Base-by-base conservation (phyloP, 257 asterid genomes). In the Solanum peruvianum region DNA sequence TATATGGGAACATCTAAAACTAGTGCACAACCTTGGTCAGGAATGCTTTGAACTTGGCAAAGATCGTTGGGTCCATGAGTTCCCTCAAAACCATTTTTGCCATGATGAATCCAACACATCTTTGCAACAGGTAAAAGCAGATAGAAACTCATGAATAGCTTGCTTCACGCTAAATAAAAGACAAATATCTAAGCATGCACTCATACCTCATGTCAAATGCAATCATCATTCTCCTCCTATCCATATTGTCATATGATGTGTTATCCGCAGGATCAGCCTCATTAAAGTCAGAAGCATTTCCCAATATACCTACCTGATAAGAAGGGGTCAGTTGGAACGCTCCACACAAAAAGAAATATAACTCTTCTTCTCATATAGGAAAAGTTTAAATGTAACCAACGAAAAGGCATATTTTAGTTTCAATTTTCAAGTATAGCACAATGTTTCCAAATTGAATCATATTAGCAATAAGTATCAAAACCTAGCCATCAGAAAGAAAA, bases 141-240 rank as follows among this genome's bases (percentile, higher is more conserved):
- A 80, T 67, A 9, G 83, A 16, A 85, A 67, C 9, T 85, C 81
- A 27, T 85, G 29, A 85, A 39, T 76, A 71, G 66, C 47, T 84
- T 82, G 84, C 82, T 83, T 82, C 75, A 64, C 81, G 88, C 62
- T 49, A 80, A 83, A 73, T 85, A 25, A 85, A 88, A 82, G 86
- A 71, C 44, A 83, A 77, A 70, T 64, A 71, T 78, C 35, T 62
- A 69, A 42, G 62, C 71, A 78, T 45, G 83, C 76, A 52, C 80
- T 23, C 88, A 85, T 89, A 95, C 99, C 99, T 96, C 98, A 96
- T 94, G 89, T 96, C 99, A 92, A 96, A 96, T 78, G 97, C 98
- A 87, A 95, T 96, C 98, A 96, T 96, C 98, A 95, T 93, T 87
- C 92, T 92, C 88, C 97, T 91, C 89, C 98, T 93, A 87, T 92